Evolutionary conservation across 768 basidiomycete genomes (phyloP).

Genomic region (Rhizopogon roseolus): DNA sequence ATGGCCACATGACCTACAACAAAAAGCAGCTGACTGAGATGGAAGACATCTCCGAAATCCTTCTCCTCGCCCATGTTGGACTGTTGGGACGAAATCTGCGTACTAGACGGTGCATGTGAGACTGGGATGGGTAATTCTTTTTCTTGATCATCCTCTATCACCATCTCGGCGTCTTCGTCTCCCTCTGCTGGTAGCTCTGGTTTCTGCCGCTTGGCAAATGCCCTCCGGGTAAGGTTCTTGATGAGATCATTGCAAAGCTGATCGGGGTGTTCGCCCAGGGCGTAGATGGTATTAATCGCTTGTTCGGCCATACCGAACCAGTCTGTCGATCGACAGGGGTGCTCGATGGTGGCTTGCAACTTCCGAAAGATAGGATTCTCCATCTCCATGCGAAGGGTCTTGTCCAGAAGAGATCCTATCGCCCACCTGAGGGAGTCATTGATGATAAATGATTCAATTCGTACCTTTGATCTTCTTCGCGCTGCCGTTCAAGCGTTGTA

Average conservation of each 20-base stretch:
- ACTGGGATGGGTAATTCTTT: constrained; percentile 24
- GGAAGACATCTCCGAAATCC: constrained; percentile 78
- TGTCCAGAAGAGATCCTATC: constrained; percentile 82
- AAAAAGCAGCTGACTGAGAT: constrained; percentile 90
- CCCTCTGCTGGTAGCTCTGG: constrained; percentile 17
- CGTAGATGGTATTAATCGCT: constrained; percentile 93
- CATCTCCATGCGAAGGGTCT: constrained; percentile 83
- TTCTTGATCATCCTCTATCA: constrained; percentile 53
- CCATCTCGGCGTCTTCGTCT: constrained; percentile 47
- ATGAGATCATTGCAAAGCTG: constrained; percentile 74
- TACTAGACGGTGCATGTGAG: constrained; percentile 13
- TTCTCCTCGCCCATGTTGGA: constrained; percentile 24
- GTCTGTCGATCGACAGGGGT: constrained; percentile 78
- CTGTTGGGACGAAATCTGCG: constrained; percentile 5
- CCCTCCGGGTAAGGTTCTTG: constrained; percentile 71
- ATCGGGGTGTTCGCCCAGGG: constrained; percentile 92
- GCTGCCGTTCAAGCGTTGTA: constrained; percentile 90
- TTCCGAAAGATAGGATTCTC: constrained; percentile 80
- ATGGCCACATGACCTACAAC: constrained; percentile 95
- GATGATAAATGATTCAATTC: background rate
- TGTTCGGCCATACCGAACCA: constrained; percentile 99
- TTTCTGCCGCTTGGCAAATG: constrained; percentile 44
- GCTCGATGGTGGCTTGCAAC: constrained; percentile 75
- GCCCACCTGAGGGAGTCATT: background rate
- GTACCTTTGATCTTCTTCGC: constrained; percentile 95